A percentile compares a stretch with the other conserved stretches of the same genome.
Evolutionary conservation across 306 rosid genomes (phyloP).

Genomic region (Begonia masoniana): DNA sequence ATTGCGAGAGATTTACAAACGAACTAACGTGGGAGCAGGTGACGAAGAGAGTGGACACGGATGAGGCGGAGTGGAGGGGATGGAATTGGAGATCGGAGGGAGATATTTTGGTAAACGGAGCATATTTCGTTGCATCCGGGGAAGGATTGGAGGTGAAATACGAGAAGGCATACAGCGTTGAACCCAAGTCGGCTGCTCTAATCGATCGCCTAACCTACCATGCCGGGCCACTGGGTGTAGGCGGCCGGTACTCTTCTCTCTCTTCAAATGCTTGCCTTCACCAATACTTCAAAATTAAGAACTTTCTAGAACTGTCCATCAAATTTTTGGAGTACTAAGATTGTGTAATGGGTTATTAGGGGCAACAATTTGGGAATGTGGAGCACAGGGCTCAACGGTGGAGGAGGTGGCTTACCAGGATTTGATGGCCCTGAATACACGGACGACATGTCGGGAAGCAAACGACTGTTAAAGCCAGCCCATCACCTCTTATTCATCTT

Average conservation of each 20-base stretch:
- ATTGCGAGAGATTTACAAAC: not conserved
- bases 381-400: constrained; percentile 30
- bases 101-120: constrained; percentile 68
- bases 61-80: constrained; percentile 39
- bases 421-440: constrained; percentile 29
- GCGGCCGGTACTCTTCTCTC: constrained; percentile 38
- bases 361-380: constrained; percentile 52
- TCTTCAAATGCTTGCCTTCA: too few species aligned
- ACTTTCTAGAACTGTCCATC: too few species aligned
- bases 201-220: constrained; percentile 49
- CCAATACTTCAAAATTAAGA: too few species aligned
- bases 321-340: too few species aligned
- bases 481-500: constrained; percentile 10
- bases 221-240: constrained; percentile 72
- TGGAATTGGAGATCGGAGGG: constrained; percentile 95
- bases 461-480: constrained; percentile 7
- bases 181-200: constrained; percentile 51
- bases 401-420: constrained; percentile 6
- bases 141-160: constrained; percentile 26
- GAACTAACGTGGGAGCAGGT: constrained; percentile 11
- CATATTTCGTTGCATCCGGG: constrained; percentile 62
- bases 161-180: constrained; percentile 58
- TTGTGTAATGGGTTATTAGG: constrained; percentile 13
- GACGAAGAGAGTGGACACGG: constrained; percentile 56
- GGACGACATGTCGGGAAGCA: constrained; percentile 42